A percentile compares a stretch with the other conserved stretches of the same genome.
These are phyloP conservation scores for Phytopythium montanum DNA, from an alignment of 352 stramenopile genomes.

Conservation along the genomic window DNA sequence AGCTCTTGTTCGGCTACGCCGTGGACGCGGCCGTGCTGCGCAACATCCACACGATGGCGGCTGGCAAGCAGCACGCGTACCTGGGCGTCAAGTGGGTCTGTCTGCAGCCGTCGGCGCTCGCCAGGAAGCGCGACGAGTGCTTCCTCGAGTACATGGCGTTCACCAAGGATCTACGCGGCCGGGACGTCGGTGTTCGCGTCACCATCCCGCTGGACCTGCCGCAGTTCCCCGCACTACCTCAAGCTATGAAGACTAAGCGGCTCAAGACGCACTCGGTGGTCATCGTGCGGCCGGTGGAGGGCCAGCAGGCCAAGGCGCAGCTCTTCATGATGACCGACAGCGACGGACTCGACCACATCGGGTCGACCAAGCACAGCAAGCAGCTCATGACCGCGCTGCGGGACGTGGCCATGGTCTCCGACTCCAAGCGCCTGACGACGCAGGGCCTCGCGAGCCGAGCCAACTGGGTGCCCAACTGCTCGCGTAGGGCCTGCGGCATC, in stretches of 20 bases:
- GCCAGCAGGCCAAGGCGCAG: slow-evolving; percentile 28
- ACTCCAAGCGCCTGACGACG: slow-evolving; percentile 62
- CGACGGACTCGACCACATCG: slow-evolving; percentile 42
- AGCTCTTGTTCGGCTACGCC: slow-evolving; percentile 58
- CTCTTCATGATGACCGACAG: slow-evolving; percentile 53
- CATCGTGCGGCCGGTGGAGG: slow-evolving; percentile 43
- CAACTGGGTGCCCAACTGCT: slow-evolving; percentile 41
- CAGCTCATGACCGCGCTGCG: slow-evolving; percentile 50
- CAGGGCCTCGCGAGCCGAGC: slow-evolving; percentile 19
- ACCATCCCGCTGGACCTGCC: slow-evolving; percentile 55
- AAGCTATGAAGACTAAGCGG: slow-evolving; percentile 56
- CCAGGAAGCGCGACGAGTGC: slow-evolving; percentile 65
- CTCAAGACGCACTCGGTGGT: slow-evolving; percentile 44
- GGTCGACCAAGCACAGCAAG: slow-evolving; percentile 40
- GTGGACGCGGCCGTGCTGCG: slow-evolving; percentile 67
- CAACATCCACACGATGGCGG: slow-evolving; percentile 41
- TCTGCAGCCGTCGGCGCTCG: slow-evolving; percentile 50
- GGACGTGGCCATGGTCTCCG: slow-evolving; percentile 52
- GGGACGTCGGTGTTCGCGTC: slow-evolving; percentile 60
- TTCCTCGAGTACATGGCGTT: slow-evolving; percentile 75
- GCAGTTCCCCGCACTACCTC: slow-evolving; percentile 45
- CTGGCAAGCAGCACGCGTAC: slow-evolving; percentile 35
- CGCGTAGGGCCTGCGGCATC: slow-evolving; percentile 47
- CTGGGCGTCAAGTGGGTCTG: slow-evolving; percentile 83
- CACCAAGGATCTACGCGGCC: slow-evolving; percentile 46